Conservation (phyloP, 1,284 basidiomycete genomes). For the Marasmius fiardii region DNA sequence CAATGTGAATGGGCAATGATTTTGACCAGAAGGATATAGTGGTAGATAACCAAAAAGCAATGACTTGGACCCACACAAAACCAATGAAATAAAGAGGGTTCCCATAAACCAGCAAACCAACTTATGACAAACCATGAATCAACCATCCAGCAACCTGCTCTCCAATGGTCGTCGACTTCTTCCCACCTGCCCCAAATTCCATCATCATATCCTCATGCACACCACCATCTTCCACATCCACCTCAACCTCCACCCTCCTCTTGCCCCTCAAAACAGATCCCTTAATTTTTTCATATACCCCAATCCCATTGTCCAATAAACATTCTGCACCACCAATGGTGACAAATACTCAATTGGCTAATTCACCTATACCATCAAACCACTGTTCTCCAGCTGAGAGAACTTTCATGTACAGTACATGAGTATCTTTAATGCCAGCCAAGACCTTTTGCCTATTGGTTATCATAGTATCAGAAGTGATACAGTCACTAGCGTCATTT, state of each 20-base stretch:
- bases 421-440: conserved; percentile 3
- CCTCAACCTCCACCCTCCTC: conserved; percentile 14
- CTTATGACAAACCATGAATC: too few relatives aligned
- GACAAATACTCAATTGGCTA: conserved; percentile 6
- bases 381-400: conserved; percentile 1
- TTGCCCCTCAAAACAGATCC: background rate
- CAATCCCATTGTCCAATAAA: conserved; percentile 14
- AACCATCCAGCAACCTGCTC: conserved; percentile 24
- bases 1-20: too few relatives aligned
- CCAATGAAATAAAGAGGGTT: too few relatives aligned
- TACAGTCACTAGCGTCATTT: conserved; percentile 6
- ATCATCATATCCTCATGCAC: conserved; percentile 30
- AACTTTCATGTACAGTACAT: conserved; percentile 5
- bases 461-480: background rate
- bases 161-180: conserved; percentile 17
- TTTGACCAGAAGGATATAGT: too few relatives aligned
- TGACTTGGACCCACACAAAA: too few relatives aligned
- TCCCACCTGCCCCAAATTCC: conserved; percentile 18
- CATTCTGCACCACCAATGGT: conserved; percentile 11
- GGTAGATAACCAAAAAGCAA: too few relatives aligned
- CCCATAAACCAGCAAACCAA: too few relatives aligned
- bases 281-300: conserved; percentile 7
- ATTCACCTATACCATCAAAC: conserved; percentile 8
- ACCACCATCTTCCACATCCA: conserved; percentile 29
- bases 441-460: conserved; percentile 10